phyloP scores from a whole-genome alignment of 768 basidiomycete genomes.

The Trametes villosa region DNA sequence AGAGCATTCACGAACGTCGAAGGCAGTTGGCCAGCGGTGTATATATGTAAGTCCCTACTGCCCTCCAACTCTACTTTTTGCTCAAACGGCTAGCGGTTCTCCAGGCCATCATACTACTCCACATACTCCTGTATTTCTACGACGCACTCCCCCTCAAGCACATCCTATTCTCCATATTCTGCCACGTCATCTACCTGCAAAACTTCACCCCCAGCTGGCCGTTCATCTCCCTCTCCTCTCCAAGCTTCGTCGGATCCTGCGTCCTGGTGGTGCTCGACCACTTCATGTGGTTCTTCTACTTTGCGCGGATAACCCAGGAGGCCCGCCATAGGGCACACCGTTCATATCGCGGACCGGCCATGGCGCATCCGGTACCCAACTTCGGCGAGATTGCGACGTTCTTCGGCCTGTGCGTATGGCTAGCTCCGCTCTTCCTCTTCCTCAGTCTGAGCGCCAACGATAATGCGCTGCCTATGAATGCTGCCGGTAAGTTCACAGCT shows the following conservation, averaged over 20 bases:
- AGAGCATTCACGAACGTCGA: constrained; percentile 85
- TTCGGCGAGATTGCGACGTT: constrained; percentile 84
- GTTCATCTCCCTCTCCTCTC: constrained; percentile 86
- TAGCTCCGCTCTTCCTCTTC: constrained; percentile 91
- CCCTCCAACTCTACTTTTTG: background rate
- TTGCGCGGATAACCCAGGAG: constrained; percentile 71
- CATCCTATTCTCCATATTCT: constrained; percentile 76
- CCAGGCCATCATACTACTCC: constrained; percentile 79
- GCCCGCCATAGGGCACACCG: constrained; percentile 53
- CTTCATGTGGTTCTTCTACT: constrained; percentile 97
- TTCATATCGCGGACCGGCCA: constrained; percentile 47
- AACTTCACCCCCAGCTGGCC: constrained; percentile 94
- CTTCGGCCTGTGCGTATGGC: constrained; percentile 86
- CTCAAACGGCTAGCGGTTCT: background rate
- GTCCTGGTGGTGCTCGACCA: constrained; percentile 85
- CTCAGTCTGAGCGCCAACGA: constrained; percentile 96
- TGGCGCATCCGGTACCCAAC: constrained; percentile 36
- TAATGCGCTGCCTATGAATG: constrained; percentile 84
- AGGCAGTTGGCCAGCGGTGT: constrained; percentile 79
- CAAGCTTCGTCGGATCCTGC: constrained; percentile 85
- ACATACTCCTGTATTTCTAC: constrained; percentile 74
- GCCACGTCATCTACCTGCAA: constrained; percentile 88
- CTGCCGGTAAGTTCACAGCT: constrained; percentile 45
- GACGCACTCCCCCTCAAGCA: constrained; percentile 82
- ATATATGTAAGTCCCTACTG: constrained; percentile 76